phyloP scores from a whole-genome alignment of 2,329 filamentous ascomycete genomes.

The Cytospora piceae region DNA sequence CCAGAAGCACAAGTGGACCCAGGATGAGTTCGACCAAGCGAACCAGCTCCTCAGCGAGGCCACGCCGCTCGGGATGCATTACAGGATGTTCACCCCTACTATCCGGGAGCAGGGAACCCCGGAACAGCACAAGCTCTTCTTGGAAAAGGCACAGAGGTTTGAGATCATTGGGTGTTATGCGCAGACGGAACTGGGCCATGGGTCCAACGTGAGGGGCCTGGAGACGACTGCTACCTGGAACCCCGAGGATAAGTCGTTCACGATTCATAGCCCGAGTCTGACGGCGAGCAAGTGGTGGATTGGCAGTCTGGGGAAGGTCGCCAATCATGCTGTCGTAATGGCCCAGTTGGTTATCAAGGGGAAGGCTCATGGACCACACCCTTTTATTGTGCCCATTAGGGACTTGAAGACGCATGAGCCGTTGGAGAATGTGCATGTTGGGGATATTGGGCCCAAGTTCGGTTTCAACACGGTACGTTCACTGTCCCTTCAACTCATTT shows the following conservation, averaged over 20 bases:
- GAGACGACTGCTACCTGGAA: conserved; percentile 78
- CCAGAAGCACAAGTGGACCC: conserved; percentile 67
- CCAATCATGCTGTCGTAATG: conserved; percentile 79
- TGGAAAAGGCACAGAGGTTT: conserved; percentile 70
- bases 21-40: conserved; percentile 66
- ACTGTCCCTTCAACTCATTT: not conserved
- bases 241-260: conserved; percentile 73
- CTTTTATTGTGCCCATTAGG: conserved; percentile 76
- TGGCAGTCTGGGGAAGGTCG: conserved; percentile 74
- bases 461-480: conserved; percentile 67
- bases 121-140: conserved; percentile 74
- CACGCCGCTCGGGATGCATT: conserved; percentile 74
- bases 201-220: conserved; percentile 74
- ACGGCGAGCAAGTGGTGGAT: conserved; percentile 88
- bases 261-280: conserved; percentile 71
- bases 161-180: conserved; percentile 79
- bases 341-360: conserved; percentile 73
- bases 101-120: conserved; percentile 72
- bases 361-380: conserved; percentile 73
- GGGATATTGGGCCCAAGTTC: conserved; percentile 81
- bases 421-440: conserved; percentile 71
- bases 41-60: conserved; percentile 74
- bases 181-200: conserved; percentile 80
- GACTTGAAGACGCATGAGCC: conserved; percentile 72
- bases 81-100: conserved; percentile 57